Evolutionary conservation across 148 eudicot genomes (phyloP).

Genomic region (Chenopodium formosanum): DNA sequence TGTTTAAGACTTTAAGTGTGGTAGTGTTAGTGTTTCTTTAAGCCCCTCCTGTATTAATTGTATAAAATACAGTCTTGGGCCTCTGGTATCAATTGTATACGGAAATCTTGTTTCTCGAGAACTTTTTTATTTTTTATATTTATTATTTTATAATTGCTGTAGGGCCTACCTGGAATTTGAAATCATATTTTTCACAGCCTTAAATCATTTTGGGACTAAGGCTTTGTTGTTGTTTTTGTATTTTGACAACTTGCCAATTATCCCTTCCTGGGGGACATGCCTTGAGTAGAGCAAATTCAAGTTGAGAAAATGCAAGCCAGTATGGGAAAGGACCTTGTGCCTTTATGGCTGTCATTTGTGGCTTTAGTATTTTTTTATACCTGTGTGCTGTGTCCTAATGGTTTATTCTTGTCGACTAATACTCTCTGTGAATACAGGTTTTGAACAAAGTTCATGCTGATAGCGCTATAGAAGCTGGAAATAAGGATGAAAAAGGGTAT

Average conservation of each 20-base stretch:
- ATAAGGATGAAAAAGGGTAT: slow-evolving; percentile 51
- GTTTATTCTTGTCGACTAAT: background rate
- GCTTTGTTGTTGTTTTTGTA: too few species aligned
- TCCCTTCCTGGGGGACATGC: background rate
- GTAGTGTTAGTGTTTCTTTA: background rate
- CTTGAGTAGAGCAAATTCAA: background rate
- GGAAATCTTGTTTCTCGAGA: too few species aligned
- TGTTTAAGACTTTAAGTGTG: background rate
- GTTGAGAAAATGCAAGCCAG: background rate
- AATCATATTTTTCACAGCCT: background rate
- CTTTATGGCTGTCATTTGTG: background rate
- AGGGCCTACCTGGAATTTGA: background rate
- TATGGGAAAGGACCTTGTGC: background rate
- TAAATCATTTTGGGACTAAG: too few species aligned
- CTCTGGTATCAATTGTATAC: too few species aligned
- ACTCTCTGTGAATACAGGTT: slow-evolving; percentile 37
- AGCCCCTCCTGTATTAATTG: background rate
- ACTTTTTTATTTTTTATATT: too few species aligned
- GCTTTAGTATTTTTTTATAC: background rate
- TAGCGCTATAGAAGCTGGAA: slow-evolving; percentile 29
- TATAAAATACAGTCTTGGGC: background rate
- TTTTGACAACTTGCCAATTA: background rate
- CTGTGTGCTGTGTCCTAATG: background rate
- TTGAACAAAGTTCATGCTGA: slow-evolving; percentile 35
- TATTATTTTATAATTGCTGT: too few species aligned